Evolutionary conservation across 345 rosid species (phyloP).

Genomic region (Lepidium aucheri): DNA sequence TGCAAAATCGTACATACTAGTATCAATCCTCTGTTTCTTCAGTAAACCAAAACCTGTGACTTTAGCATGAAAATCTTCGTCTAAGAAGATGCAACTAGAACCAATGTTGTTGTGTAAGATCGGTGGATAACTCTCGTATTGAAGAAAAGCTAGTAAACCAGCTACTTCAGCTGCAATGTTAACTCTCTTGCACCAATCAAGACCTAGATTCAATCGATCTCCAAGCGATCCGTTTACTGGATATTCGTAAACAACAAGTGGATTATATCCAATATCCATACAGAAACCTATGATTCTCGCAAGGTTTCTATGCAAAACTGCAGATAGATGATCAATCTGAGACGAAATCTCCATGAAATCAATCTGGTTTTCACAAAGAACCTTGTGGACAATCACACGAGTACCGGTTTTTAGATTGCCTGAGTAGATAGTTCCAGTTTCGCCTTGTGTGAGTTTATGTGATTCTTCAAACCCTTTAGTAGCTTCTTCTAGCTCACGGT

Average conservation of each 20-base stretch:
- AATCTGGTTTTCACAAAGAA: constrained; percentile 43
- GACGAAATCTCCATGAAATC: constrained; percentile 54
- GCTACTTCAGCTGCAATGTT: constrained; percentile 62
- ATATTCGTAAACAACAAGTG: constrained; percentile 58
- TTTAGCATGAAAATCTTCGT: constrained; percentile 47
- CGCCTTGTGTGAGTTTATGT: constrained; percentile 41
- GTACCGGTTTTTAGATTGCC: constrained; percentile 60
- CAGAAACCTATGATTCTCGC: constrained; percentile 69
- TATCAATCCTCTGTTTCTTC: constrained; percentile 22
- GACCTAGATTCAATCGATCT: constrained; percentile 42
- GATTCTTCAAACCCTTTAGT: constrained; percentile 51
- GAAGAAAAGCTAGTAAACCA: constrained; percentile 50
- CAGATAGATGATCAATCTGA: constrained; percentile 47
- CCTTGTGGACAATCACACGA: constrained; percentile 57
- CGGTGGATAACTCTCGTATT: constrained; percentile 60
- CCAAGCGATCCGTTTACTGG: constrained; percentile 59
- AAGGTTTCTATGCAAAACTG: constrained; percentile 51
- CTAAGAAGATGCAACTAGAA: constrained; percentile 48
- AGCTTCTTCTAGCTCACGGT: constrained; percentile 70
- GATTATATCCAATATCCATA: constrained; percentile 43
- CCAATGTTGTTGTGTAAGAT: constrained; percentile 49
- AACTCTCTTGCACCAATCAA: constrained; percentile 68
- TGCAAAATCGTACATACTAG: constrained; percentile 57
- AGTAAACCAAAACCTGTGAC: constrained; percentile 56
- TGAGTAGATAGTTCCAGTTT: constrained; percentile 42